Percentiles rank a stretch among this genome's conserved stretches.
Conservation (phyloP, 306 rosid genomes). For the Echinosophora koreensis region DNA sequence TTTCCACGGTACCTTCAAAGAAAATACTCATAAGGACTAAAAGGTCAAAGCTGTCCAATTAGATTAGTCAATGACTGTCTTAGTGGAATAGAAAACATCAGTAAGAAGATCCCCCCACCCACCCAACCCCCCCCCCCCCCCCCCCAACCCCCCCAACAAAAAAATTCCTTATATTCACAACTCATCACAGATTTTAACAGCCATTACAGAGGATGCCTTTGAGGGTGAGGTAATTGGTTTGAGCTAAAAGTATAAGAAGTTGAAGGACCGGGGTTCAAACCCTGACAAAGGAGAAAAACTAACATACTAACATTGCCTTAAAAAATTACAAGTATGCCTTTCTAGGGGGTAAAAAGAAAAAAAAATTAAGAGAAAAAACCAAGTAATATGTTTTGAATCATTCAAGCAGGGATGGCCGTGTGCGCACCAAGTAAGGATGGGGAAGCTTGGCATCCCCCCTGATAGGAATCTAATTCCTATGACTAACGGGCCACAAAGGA, state of each 20-base stretch:
- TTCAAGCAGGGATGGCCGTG: not conserved
- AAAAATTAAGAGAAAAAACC: not conserved
- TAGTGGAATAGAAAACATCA: constrained; percentile 7
- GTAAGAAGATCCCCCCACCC: not conserved
- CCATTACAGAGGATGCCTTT: no score
- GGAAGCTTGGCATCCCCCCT: no score
- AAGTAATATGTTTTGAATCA: not conserved
- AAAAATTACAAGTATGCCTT: not conserved
- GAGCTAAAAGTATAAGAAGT: no score
- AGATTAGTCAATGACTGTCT: constrained; percentile 33
- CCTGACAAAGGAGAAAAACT: no score
- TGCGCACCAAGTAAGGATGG: no score
- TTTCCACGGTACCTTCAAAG: constrained; percentile 92
- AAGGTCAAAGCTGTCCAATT: constrained; percentile 21
- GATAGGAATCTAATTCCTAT: no score
- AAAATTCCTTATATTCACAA: not conserved
- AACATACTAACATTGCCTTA: no score
- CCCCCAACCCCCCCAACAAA: not conserved
- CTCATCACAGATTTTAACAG: constrained; percentile 19
- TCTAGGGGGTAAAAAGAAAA: constrained; percentile 16
- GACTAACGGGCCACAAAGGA: no score
- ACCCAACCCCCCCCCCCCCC: no score
- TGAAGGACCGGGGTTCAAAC: no score
- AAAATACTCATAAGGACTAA: constrained; percentile 42
- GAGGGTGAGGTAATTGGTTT: no score